phyloP scores from a whole-genome alignment of 2,329 filamentous ascomycete species.

The Aspergillus nomiae region DNA sequence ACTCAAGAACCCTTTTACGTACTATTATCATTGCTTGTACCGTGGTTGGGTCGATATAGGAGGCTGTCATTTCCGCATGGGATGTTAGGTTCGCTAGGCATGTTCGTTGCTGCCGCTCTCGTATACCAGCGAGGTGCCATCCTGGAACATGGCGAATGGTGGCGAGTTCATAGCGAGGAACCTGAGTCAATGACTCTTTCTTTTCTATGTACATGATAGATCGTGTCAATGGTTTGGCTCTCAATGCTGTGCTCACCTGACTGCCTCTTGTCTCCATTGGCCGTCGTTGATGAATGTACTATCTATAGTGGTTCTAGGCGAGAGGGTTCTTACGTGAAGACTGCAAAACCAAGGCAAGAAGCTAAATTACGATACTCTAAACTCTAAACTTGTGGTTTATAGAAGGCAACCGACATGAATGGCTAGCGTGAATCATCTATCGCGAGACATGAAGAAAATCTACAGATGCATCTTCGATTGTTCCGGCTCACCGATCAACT shows the following conservation, averaged over 20 bases:
- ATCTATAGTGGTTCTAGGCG: background rate
- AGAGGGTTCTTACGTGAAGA: background rate
- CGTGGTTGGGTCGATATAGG: background rate
- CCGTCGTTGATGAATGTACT: background rate
- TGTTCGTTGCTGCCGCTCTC: background rate
- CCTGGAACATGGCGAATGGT: constrained; percentile 22
- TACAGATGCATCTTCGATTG: constrained; percentile 40
- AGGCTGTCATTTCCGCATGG: background rate
- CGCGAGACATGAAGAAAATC: constrained; percentile 12
- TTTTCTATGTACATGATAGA: background rate
- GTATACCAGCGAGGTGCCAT: background rate
- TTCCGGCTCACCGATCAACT: constrained; percentile 73
- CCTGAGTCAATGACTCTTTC: background rate
- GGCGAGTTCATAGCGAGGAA: constrained; percentile 8
- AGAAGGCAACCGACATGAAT: background rate
- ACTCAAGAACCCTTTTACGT: background rate
- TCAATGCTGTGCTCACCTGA: background rate
- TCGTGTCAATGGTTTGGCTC: background rate
- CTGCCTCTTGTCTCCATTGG: background rate
- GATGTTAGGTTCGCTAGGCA: background rate
- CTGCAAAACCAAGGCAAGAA: background rate
- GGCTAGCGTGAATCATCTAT: background rate
- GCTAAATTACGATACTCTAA: background rate
- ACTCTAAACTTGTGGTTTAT: background rate
- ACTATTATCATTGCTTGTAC: background rate